Percentiles rank a stretch among this genome's conserved stretches.
phyloP scores from a whole-genome alignment of 345 rosid species.

The Lepidium didymum region DNA sequence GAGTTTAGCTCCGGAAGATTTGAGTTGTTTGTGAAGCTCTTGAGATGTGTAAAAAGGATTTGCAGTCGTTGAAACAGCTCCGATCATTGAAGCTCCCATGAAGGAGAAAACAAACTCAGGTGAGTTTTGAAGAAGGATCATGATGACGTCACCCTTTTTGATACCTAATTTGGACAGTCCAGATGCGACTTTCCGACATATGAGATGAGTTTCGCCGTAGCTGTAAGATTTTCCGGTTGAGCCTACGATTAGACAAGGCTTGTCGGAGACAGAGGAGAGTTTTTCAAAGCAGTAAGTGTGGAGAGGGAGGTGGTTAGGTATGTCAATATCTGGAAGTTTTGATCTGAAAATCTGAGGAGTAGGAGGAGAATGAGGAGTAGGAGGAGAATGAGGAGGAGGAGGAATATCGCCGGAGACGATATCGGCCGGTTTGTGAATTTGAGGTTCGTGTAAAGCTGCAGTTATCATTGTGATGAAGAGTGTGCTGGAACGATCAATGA shows the following conservation, averaged over 20 bases:
- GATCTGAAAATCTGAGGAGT: slow-evolving; percentile 54
- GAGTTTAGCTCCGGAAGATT: slow-evolving; percentile 45
- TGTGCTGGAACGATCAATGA: background rate
- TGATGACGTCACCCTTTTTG: slow-evolving; percentile 68
- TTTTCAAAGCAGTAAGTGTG: slow-evolving; percentile 67
- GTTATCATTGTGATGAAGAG: slow-evolving; percentile 22
- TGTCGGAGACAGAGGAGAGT: slow-evolving; percentile 30
- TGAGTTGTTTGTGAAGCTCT: slow-evolving; percentile 65
- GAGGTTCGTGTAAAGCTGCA: slow-evolving; percentile 17
- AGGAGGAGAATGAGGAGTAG: background rate
- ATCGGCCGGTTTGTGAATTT: slow-evolving; percentile 22
- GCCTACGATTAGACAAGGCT: slow-evolving; percentile 61
- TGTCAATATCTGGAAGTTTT: slow-evolving; percentile 67
- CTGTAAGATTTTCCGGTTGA: slow-evolving; percentile 41
- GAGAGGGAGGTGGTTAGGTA: slow-evolving; percentile 69
- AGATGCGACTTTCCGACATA: slow-evolving; percentile 43
- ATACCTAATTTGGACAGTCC: slow-evolving; percentile 57
- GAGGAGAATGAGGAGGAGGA: too few species aligned
- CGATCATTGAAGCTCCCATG: slow-evolving; percentile 85
- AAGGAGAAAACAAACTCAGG: slow-evolving; percentile 79
- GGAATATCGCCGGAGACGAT: background rate
- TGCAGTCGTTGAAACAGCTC: slow-evolving; percentile 73
- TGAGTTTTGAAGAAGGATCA: slow-evolving; percentile 79
- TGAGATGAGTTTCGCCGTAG: slow-evolving; percentile 48
- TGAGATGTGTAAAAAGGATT: slow-evolving; percentile 78